Base-by-base conservation (phyloP, 140 eudicot species). In the Stevia rebaudiana region DNA sequence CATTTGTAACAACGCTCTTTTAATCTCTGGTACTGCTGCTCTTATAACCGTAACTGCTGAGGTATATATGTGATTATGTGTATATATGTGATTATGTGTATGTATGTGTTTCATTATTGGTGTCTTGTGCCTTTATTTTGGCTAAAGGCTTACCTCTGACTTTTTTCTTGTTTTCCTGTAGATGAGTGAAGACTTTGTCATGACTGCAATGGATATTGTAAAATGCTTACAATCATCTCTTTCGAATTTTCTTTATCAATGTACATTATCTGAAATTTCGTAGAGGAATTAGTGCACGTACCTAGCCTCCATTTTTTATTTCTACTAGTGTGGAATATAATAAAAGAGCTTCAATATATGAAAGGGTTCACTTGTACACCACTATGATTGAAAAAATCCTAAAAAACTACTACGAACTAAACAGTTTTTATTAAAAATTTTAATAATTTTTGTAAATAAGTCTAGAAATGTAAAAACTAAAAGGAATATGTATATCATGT, bases 21-120 rank as follows among this genome's bases (percentile, higher is more conserved):
- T 78, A 4, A 68, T 84, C 65, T 78, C 80, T 6, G 25, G 15
- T 19, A 33, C 56, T 10, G 60, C 80, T 17, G 18, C 75, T 41
- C 76, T 73, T 36, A 73, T 81, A 11, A 78, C 84, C 17, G 50
- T 84, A 19, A 65, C 61, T 59, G 83, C 84, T 58, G 63, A 79
- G 82, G 88, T 82, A 82, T 54, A 6, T 17, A 16, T 12, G 4
- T 18, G 6, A 28, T 28, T 28, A 4, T 28, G 33, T 28, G 33
- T 28, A 28, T 28, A 28, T 28, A 28, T 28, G 3, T 28, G 4
- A 28, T 28, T 28, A 28, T 28, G 16, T n/a, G 13, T 24, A 43
- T 8, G 8, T 24, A 30, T 8, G 7, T 42, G 55, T n/a, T 46
- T 13, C 58, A 33, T 31, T 3, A 13, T 59, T 70, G 33, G 2